These are phyloP conservation scores for Komagataella pastoris DNA, from an alignment of 805 yeast genomes.

Conservation along the genomic window DNA sequence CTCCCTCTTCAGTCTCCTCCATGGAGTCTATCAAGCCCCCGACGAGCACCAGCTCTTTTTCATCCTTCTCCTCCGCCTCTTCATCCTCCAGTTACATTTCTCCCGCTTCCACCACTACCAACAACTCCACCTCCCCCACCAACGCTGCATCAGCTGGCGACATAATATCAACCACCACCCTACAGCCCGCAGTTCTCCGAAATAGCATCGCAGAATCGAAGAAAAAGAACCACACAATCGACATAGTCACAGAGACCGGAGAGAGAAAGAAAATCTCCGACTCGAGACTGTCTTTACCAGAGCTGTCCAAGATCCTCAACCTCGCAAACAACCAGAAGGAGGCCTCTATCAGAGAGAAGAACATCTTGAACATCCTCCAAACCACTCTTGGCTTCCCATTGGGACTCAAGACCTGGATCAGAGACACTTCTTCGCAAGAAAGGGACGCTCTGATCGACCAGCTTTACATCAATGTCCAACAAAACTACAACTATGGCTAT, in stretches of 20 bases:
- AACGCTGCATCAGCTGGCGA: background rate
- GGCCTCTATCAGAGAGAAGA: slow-evolving; percentile 41
- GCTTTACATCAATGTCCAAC: slow-evolving; percentile 32
- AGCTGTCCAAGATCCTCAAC: slow-evolving; percentile 37
- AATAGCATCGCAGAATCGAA: background rate
- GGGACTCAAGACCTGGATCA: slow-evolving; percentile 74
- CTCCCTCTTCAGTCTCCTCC: background rate
- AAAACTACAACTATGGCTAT: slow-evolving; percentile 37
- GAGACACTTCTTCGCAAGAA: slow-evolving; percentile 51
- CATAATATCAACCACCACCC: background rate
- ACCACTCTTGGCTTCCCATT: slow-evolving; percentile 54
- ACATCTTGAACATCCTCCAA: slow-evolving; percentile 37
- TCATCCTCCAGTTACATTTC: background rate
- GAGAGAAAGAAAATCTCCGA: slow-evolving; percentile 20
- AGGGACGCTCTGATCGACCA: slow-evolving; percentile 34
- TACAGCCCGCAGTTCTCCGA: background rate
- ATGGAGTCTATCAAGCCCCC: background rate
- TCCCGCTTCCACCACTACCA: background rate
- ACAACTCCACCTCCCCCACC: background rate
- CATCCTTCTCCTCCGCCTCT: background rate
- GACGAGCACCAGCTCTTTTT: background rate
- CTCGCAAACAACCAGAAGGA: slow-evolving; percentile 35
- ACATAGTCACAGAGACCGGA: background rate
- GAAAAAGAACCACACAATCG: background rate
- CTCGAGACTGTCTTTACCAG: slow-evolving; percentile 44